phyloP scores from a whole-genome alignment of 192 early-diverging fungal species.

The Cladochytrium replicatum region DNA sequence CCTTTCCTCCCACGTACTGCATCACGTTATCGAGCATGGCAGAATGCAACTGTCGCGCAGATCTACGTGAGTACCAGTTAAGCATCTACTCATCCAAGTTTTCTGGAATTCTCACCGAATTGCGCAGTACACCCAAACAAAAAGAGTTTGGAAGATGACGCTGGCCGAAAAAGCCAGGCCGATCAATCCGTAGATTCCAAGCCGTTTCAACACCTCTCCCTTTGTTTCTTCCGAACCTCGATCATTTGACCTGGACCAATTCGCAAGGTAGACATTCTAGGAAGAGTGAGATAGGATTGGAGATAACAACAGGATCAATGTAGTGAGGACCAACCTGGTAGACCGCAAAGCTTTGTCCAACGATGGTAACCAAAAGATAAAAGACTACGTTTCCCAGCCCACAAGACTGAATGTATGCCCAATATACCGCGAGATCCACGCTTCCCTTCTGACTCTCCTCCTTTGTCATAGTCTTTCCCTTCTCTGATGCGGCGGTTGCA shows the following conservation, averaged over 20 bases:
- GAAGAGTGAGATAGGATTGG: too few species aligned
- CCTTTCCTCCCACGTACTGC: too few species aligned
- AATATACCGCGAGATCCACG: slow-evolving; percentile 73
- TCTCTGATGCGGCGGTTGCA: slow-evolving; percentile 3
- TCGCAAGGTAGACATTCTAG: slow-evolving; percentile 39
- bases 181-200: slow-evolving; percentile 70
- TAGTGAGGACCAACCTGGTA: too few species aligned
- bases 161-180: slow-evolving; percentile 61
- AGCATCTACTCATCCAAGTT: neutral
- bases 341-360: slow-evolving; percentile 31
- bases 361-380: slow-evolving; percentile 44
- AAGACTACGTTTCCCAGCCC: slow-evolving; percentile 42
- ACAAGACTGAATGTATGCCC: slow-evolving; percentile 70
- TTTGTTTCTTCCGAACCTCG: slow-evolving; percentile 12
- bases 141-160: slow-evolving; percentile 55
- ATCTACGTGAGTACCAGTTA: slow-evolving; percentile 25
- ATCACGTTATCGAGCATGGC: slow-evolving; percentile 69
- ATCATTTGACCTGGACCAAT: slow-evolving; percentile 42
- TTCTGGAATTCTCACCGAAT: slow-evolving; percentile 33
- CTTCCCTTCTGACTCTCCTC: slow-evolving; percentile 78
- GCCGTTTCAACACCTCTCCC: slow-evolving; percentile 45
- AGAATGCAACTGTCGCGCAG: slow-evolving; percentile 61
- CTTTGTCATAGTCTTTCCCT: slow-evolving; percentile 39
- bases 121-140: slow-evolving; percentile 70
- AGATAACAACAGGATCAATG: too few species aligned